Percentiles rank a stretch among this genome's conserved stretches.
Conservation (phyloP, 495 filamentous ascomycete species). For the Penicillium ucsense region DNA sequence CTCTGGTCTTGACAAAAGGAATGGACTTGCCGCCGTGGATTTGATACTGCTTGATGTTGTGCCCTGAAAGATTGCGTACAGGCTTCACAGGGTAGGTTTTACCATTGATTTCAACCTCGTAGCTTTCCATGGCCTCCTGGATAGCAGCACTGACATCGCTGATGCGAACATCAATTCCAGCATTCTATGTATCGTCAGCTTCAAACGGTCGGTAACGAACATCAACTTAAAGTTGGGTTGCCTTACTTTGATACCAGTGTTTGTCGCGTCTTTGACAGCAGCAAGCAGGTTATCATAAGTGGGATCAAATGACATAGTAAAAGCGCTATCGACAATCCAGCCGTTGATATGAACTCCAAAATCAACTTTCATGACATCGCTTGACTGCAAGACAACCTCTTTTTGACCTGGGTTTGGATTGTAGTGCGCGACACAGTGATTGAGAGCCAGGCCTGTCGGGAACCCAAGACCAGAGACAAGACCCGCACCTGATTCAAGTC, state of each 20-base stretch:
- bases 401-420: conserved; percentile 84
- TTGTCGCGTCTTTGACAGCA: conserved; percentile 78
- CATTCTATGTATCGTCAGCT: conserved; percentile 23
- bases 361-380: conserved; percentile 90
- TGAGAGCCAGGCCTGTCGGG: conserved; percentile 76
- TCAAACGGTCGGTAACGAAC: background rate
- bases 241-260: conserved; percentile 63
- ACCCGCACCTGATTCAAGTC: conserved; percentile 70
- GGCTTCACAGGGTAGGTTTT: conserved; percentile 48
- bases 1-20: conserved; percentile 49
- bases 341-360: conserved; percentile 89
- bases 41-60: conserved; percentile 48
- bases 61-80: conserved; percentile 48
- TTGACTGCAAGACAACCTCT: conserved; percentile 63
- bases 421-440: conserved; percentile 84
- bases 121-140: conserved; percentile 59
- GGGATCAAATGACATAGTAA: conserved; percentile 80
- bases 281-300: conserved; percentile 74
- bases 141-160: conserved; percentile 52
- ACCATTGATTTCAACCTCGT: conserved; percentile 50
- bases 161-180: conserved; percentile 54
- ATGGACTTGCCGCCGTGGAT: conserved; percentile 55
- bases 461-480: conserved; percentile 79
- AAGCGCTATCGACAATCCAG: conserved; percentile 85
- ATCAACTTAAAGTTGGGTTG: background rate